Evolutionary conservation across 2,329 filamentous ascomycete genomes (phyloP), one percentile per base, ranked within the genome.

Genomic region (Botrytis tulipae): DNA sequence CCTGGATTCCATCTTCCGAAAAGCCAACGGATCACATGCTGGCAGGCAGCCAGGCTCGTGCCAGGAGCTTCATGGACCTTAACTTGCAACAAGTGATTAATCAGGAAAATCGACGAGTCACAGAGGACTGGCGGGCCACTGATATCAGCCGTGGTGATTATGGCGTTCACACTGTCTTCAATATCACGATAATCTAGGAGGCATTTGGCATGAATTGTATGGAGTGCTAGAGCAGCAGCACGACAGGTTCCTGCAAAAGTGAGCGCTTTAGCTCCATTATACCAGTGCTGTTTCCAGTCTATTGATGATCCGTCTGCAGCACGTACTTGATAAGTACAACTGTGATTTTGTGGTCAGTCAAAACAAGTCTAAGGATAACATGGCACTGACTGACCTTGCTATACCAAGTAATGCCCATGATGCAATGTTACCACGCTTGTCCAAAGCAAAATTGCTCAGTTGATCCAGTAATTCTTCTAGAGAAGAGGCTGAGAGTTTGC

Each of bases 331-430:
- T 83, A 78, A 44, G 86, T 84, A 78, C 87, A 85, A 77, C 86
- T 88, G 35, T 71, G 48, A 67, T n/a, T 72, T 46, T 77, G 75
- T 76, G 72, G 72, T 74, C 37, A 76, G 60, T 16, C 22, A 59
- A 40, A 18, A 29, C 54, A n/a, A n/a, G n/a, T 32, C 18, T 16
- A 73, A 29, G 16, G 35, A 44, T n/a, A 63, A 48, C 9, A 32
- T 32, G 22, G 32, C 37, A 82, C 86, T 80, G 84, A 82, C 87
- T 80, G 84, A 95, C 93, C 92, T 93, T 75, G 93, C 86, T 80
- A 94, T 89, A n/a, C 91, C 91, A 70, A 98, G 82, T 84, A 97
- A 89, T 29, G 94, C 91, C 96, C 96, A 99, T 0, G 91, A 93
- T 12, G 91, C 88, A 59, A 91, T 84, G 14, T 83, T 82, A 22